Percentiles rank a stretch among this genome's conserved stretches.
phyloP scores from a whole-genome alignment of 805 yeast genomes.

The Cyberlindnera euphorbiiphila region DNA sequence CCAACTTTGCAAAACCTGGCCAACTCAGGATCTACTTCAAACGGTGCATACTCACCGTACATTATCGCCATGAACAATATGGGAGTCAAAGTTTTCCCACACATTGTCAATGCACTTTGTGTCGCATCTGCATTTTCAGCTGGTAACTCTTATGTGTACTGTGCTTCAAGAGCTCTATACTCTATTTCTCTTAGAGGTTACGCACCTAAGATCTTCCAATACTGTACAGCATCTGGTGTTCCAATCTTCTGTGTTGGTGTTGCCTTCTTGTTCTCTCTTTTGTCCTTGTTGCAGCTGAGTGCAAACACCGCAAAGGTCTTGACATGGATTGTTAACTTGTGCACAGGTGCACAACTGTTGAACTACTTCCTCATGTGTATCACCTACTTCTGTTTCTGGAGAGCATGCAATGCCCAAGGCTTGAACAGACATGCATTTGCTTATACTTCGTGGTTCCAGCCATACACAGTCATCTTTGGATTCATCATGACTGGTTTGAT shows the following conservation, averaged over 20 bases:
- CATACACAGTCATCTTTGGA: conserved; percentile 52
- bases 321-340: conserved; percentile 66
- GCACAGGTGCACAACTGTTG: conserved; percentile 63
- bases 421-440: conserved; percentile 37
- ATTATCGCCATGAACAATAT: conserved; percentile 52
- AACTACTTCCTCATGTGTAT: conserved; percentile 55
- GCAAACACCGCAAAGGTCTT: conserved; percentile 58
- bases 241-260: conserved; percentile 66
- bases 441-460: conserved; percentile 56
- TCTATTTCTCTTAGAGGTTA: conserved; percentile 50
- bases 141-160: conserved; percentile 53
- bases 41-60: conserved; percentile 56
- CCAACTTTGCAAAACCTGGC: conserved; percentile 45
- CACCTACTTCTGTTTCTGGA: conserved; percentile 60
- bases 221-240: conserved; percentile 62
- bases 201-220: conserved; percentile 58
- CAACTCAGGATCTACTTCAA: conserved; percentile 59
- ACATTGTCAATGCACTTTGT: conserved; percentile 48
- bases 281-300: conserved; percentile 64
- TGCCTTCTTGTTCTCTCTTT: conserved; percentile 52
- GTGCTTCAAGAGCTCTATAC: conserved; percentile 54
- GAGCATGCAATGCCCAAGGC: conserved; percentile 54
- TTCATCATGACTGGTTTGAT: conserved; percentile 41
- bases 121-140: conserved; percentile 54
- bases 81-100: conserved; percentile 46